phyloP scores from a whole-genome alignment of 768 basidiomycete genomes.

The Imleria badia region DNA sequence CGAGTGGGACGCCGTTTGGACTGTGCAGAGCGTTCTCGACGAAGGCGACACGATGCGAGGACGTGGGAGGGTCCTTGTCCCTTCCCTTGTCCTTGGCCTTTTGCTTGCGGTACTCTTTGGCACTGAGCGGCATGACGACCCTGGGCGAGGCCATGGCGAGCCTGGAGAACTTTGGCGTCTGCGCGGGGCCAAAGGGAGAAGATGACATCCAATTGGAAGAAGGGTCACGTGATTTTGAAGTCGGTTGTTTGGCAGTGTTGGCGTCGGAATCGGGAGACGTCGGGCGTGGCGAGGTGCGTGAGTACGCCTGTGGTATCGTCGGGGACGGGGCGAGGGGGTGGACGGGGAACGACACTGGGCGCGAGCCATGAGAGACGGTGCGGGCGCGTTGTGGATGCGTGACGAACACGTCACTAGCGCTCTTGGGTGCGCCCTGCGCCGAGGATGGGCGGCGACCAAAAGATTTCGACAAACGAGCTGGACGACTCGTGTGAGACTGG shows the following conservation, averaged over 20 bases:
- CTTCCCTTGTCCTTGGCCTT: slow-evolving; percentile 14
- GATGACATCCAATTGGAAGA: slow-evolving; percentile 28
- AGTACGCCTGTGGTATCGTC: slow-evolving; percentile 18
- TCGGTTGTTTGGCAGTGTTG: slow-evolving; percentile 13
- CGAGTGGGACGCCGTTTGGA: slow-evolving; percentile 1
- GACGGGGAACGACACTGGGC: slow-evolving; percentile 16
- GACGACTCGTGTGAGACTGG: neutral
- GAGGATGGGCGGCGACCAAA: slow-evolving; percentile 8
- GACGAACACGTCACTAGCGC: slow-evolving; percentile 2
- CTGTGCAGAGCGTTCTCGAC: slow-evolving; percentile 6
- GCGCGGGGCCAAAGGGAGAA: slow-evolving; percentile 30
- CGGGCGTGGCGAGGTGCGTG: slow-evolving; percentile 11
- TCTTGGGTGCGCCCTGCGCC: neutral
- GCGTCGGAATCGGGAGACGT: neutral
- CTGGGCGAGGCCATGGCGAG: slow-evolving; percentile 28
- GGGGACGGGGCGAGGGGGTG: neutral
- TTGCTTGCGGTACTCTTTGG: slow-evolving; percentile 26
- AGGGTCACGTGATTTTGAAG: slow-evolving; percentile 27
- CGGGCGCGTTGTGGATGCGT: slow-evolving; percentile 23
- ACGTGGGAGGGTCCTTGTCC: neutral
- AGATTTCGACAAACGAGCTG: slow-evolving; percentile 15
- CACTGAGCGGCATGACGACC: slow-evolving; percentile 33
- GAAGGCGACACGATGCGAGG: slow-evolving; percentile 12
- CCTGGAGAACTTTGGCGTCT: slow-evolving; percentile 31
- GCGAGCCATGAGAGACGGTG: slow-evolving; percentile 17